These are phyloP conservation scores for Melanomma pulvis-pyrius DNA, from an alignment of 495 filamentous ascomycete genomes.

Conservation along the genomic window DNA sequence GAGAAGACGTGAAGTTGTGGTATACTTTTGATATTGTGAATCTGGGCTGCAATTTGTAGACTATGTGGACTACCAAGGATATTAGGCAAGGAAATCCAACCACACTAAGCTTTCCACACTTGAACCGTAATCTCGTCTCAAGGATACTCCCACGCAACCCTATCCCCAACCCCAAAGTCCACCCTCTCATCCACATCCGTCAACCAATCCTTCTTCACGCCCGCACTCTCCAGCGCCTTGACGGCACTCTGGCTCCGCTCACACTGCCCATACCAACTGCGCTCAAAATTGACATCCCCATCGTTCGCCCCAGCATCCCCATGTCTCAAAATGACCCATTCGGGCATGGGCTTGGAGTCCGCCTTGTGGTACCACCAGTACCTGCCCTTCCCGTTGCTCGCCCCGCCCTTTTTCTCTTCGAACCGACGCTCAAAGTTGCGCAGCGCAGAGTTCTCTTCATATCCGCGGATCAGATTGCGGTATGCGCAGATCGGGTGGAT, in stretches of 20 bases:
- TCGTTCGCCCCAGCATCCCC: neutral
- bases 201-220: constrained; percentile 22
- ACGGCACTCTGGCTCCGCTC: constrained; percentile 9
- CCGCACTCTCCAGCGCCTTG: constrained; percentile 5
- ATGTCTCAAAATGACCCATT: constrained; percentile 29
- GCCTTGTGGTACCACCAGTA: constrained; percentile 26
- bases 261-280: constrained; percentile 13
- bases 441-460: constrained; percentile 13
- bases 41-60: too few species aligned
- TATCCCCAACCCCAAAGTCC: constrained; percentile 18
- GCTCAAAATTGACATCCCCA: constrained; percentile 24
- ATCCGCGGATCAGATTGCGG: constrained; percentile 15
- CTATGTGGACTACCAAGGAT: too few species aligned
- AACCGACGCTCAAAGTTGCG: constrained; percentile 9
- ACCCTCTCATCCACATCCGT: constrained; percentile 11
- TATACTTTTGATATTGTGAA: too few species aligned
- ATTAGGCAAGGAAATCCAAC: too few species aligned
- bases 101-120: too few species aligned
- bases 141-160: constrained; percentile 24
- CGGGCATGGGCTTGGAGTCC: constrained; percentile 16
- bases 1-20: too few species aligned
- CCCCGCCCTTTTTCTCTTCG: neutral
- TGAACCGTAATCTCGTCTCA: too few species aligned
- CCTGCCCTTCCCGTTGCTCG: neutral
- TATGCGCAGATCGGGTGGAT: constrained; percentile 33